phyloP scores from a whole-genome alignment of 2,329 filamentous ascomycete genomes.

The Phyllosticta citriasiana region DNA sequence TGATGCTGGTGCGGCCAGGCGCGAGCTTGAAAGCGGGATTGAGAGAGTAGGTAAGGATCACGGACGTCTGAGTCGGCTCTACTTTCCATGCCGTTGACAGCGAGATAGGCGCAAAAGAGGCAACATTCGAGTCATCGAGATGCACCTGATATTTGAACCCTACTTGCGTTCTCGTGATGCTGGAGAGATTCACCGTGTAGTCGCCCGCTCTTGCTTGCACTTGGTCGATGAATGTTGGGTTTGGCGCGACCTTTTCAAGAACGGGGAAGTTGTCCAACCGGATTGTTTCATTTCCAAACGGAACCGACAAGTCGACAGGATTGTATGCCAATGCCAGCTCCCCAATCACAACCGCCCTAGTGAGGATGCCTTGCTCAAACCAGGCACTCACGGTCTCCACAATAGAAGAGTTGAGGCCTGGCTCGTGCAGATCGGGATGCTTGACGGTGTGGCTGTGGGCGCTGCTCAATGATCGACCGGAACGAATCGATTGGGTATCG shows the following conservation, averaged over 20 bases:
- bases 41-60: conserved; percentile 73
- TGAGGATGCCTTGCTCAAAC: conserved; percentile 65
- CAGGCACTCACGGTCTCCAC: conserved; percentile 84
- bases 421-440: conserved; percentile 71
- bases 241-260: conserved; percentile 89
- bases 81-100: conserved; percentile 73
- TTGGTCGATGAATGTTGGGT: conserved; percentile 79
- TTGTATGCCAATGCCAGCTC: conserved; percentile 87
- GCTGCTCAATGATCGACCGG: conserved; percentile 66
- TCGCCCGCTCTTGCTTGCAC: conserved; percentile 60
- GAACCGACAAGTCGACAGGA: conserved; percentile 35
- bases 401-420: conserved; percentile 78
- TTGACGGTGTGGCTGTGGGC: conserved; percentile 52
- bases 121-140: conserved; percentile 48
- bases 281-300: conserved; percentile 51
- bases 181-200: conserved; percentile 65
- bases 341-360: conserved; percentile 65
- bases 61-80: conserved; percentile 73
- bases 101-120: conserved; percentile 59
- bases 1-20: conserved; percentile 36
- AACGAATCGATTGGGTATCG: conserved; percentile 86
- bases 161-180: conserved; percentile 61
- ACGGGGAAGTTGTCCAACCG: conserved; percentile 77
- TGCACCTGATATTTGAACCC: conserved; percentile 92
- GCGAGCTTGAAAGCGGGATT: conserved; percentile 56